Percentiles rank a stretch among this genome's conserved stretches.
These are phyloP conservation scores for Choiromyces venosus DNA, from an alignment of 495 filamentous ascomycete genomes.

Conservation along the genomic window DNA sequence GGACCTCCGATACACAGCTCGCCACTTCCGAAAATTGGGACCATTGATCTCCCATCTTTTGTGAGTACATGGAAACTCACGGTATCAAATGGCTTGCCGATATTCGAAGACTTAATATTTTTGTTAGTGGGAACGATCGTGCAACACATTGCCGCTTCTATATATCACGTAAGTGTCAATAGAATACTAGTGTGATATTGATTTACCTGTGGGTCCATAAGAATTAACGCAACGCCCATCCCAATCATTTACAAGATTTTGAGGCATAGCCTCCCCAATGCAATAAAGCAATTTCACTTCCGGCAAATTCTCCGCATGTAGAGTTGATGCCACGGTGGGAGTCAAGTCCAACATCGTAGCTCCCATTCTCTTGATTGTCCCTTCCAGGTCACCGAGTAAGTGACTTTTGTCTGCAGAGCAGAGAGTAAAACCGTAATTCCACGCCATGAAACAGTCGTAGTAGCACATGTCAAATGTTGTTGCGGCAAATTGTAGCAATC, in stretches of 20 bases:
- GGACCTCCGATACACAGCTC: slow-evolving; percentile 47
- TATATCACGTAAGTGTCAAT: slow-evolving; percentile 11
- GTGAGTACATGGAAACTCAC: slow-evolving; percentile 33
- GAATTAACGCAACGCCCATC: slow-evolving; percentile 53
- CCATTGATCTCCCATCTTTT: slow-evolving; percentile 13
- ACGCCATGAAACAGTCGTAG: slow-evolving; percentile 48
- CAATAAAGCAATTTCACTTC: slow-evolving; percentile 45
- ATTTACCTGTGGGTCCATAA: slow-evolving; percentile 53
- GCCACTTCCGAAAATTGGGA: slow-evolving; percentile 41
- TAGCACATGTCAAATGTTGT: slow-evolving; percentile 50
- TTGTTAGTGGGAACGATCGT: slow-evolving; percentile 33
- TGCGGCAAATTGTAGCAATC: slow-evolving; percentile 46
- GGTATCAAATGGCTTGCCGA: slow-evolving; percentile 40
- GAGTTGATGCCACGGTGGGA: slow-evolving; percentile 45
- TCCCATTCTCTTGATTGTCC: slow-evolving; percentile 38
- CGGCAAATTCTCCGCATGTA: slow-evolving; percentile 39
- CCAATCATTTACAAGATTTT: slow-evolving; percentile 54
- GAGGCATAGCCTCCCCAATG: slow-evolving; percentile 53
- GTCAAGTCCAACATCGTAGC: slow-evolving; percentile 44
- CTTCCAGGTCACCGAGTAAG: slow-evolving; percentile 42
- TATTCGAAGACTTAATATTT: slow-evolving; percentile 34
- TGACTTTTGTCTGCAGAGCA: slow-evolving; percentile 42
- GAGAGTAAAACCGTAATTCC: slow-evolving; percentile 45
- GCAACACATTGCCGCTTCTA: slow-evolving; percentile 42
- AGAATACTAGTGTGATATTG: neutral